Conservation (phyloP, 2,329 filamentous ascomycete genomes). For the Chaetomiaceae sp. region DNA sequence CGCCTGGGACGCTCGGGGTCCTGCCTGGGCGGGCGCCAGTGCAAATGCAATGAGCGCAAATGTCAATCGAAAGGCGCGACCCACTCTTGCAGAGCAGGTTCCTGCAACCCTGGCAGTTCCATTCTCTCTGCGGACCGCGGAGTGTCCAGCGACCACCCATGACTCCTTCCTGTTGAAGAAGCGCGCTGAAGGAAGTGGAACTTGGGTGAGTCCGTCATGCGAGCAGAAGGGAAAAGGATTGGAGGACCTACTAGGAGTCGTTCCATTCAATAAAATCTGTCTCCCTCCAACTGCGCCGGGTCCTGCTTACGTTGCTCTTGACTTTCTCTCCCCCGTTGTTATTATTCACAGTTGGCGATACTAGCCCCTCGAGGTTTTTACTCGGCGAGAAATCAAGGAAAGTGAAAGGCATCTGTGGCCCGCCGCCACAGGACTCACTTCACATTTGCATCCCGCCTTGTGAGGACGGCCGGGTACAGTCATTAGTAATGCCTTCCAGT, state of each 20-base stretch:
- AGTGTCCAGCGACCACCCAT: constrained; percentile 10
- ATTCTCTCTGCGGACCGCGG: not conserved
- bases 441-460: not conserved
- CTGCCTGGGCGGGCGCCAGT: constrained; percentile 7
- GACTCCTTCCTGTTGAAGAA: constrained; percentile 15
- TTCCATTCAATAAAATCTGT: constrained; percentile 17
- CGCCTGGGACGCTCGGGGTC: not conserved
- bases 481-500: constrained; percentile 5
- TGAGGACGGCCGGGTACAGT: not conserved
- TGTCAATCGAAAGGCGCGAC: constrained; percentile 28
- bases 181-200: constrained; percentile 18
- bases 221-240: not conserved
- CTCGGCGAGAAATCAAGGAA: not conserved
- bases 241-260: not conserved
- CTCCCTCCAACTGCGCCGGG: constrained; percentile 4
- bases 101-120: constrained; percentile 4
- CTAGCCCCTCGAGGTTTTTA: not conserved
- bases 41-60: too few relatives aligned
- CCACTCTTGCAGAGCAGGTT: constrained; percentile 15
- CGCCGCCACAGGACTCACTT: not conserved
- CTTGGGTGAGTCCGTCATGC: constrained; percentile 3
- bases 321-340: not conserved
- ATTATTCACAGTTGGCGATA: not conserved
- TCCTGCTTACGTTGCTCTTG: constrained; percentile 9
- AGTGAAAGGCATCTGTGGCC: not conserved